Evolutionary conservation across 768 basidiomycete genomes (phyloP).

Genomic region (Mycena metata): DNA sequence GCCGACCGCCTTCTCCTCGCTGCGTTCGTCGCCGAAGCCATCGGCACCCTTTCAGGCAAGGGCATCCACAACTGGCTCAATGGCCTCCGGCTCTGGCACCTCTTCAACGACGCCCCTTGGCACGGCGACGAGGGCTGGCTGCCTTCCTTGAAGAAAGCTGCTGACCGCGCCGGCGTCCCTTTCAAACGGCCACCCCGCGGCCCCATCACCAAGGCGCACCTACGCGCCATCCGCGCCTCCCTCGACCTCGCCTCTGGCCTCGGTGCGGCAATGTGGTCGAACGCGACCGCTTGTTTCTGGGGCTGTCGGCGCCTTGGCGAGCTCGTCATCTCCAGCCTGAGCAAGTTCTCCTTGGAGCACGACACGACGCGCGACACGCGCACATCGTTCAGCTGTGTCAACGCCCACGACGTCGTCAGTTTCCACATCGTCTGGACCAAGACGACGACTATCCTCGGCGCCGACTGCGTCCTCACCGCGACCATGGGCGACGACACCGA

Average conservation of each 20-base stretch:
- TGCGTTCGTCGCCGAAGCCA: constrained; percentile 25
- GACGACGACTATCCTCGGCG: neutral
- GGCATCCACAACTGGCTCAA: constrained; percentile 14
- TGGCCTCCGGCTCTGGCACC: constrained; percentile 21
- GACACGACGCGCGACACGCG: neutral
- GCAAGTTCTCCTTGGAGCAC: constrained; percentile 1
- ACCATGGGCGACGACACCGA: neutral
- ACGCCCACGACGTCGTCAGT: neutral
- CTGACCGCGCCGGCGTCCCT: constrained; percentile 1
- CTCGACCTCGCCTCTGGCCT: neutral
- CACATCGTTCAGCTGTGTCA: neutral
- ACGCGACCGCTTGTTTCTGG: constrained; percentile 11
- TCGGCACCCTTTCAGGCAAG: constrained; percentile 7
- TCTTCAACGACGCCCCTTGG: constrained; percentile 15
- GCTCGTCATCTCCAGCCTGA: neutral
- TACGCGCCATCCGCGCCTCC: neutral
- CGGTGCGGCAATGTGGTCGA: constrained; percentile 9
- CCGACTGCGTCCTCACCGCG: constrained; percentile 1
- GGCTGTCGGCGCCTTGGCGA: constrained; percentile 29
- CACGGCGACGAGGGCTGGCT: constrained; percentile 15
- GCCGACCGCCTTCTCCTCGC: constrained; percentile 19
- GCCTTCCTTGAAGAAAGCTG: neutral
- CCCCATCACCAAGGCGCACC: constrained; percentile 16
- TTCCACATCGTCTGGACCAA: constrained; percentile 17
- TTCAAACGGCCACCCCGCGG: neutral